Base-by-base conservation (phyloP, 1,139 yeast species). In the Magnusiomyces sp. region DNA sequence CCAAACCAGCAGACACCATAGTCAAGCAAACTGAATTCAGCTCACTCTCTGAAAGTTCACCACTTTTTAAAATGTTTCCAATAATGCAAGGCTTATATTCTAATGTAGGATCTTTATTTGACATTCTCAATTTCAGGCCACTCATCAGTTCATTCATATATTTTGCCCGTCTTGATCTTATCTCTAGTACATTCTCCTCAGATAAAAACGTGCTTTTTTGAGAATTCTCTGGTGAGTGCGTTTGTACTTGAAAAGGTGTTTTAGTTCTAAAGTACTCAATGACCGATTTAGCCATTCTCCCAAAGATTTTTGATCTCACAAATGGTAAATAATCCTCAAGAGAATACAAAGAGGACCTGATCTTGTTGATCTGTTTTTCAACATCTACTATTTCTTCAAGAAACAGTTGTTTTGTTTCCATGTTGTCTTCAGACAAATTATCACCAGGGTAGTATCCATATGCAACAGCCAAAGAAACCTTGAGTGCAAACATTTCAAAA, bases 1-100 rank as follows among this genome's bases (percentile, higher is more conserved):
- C 92, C 34, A 84, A 66, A 0, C 94, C 94, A 3, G 92, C 92
- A 57, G 89, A 81, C 0, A 84, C 81, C 82, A 83, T 79, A 0
- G 92, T 81, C 44, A 84, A 67, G 60, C 90, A 83, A 6, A 82
- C 73, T 45, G 87, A 79, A 49, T 73, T 73, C 45, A 82, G 63
- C 59, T 83, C 88, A 2, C 65, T 64, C 1, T 62, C 64, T 4
- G 66, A 63, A 32, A 74, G 54, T 14, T 45, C 52, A n/a, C 58
- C 45, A 7, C 43, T 45, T 7, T 60, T 56, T 44, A 51, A 33
- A 42, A 45, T 50, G 13, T 37, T 41, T n/a, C 36, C 44, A 29
- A 41, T 29, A 29, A 41, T 41, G 44, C 44, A 41, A 4, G 44
- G 17, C 29, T 23, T 23, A 23, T 23, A 23, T 23, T 23, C 7